A percentile compares a stretch with the other conserved stretches of the same genome.
Evolutionary conservation across 345 rosid genomes (phyloP).

Genomic region (Mangifera indica): DNA sequence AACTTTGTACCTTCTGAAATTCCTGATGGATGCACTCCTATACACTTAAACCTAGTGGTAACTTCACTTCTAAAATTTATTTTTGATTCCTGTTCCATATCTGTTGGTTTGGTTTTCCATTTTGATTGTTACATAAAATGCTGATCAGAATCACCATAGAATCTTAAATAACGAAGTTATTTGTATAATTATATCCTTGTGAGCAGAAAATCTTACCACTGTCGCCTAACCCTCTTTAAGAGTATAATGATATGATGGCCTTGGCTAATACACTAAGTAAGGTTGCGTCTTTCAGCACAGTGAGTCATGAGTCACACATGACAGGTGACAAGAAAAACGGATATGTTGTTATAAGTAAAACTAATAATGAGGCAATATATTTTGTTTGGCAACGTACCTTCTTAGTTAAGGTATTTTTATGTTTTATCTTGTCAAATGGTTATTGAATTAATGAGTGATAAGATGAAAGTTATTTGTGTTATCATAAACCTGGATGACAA

Average conservation of each 20-base stretch:
- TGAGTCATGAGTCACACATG: too few relatives aligned
- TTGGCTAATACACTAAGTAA: neutral
- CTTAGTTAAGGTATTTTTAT: neutral
- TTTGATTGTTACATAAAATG: neutral
- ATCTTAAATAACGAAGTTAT: neutral
- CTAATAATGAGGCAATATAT: too few relatives aligned
- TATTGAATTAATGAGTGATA: neutral
- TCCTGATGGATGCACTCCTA: slow-evolving; percentile 66
- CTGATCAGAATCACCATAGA: neutral
- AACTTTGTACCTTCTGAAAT: slow-evolving; percentile 40
- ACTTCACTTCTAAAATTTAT: slow-evolving; percentile 4
- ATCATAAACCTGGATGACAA: neutral
- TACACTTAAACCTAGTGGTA: slow-evolving; percentile 98
- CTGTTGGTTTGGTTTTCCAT: neutral
- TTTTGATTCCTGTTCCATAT: neutral
- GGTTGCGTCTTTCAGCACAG: neutral
- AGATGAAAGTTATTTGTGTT: neutral
- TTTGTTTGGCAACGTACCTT: neutral
- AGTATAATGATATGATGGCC: neutral
- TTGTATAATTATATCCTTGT: too few relatives aligned
- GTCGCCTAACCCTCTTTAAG: neutral
- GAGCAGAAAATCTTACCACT: neutral
- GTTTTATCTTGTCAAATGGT: neutral
- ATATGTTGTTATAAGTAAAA: neutral
- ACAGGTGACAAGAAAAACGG: neutral